A percentile compares a stretch with the other conserved stretches of the same genome.
phyloP scores from a whole-genome alignment of 2,329 filamentous ascomycete genomes.

The Ceratocystis cacaofunesta region DNA sequence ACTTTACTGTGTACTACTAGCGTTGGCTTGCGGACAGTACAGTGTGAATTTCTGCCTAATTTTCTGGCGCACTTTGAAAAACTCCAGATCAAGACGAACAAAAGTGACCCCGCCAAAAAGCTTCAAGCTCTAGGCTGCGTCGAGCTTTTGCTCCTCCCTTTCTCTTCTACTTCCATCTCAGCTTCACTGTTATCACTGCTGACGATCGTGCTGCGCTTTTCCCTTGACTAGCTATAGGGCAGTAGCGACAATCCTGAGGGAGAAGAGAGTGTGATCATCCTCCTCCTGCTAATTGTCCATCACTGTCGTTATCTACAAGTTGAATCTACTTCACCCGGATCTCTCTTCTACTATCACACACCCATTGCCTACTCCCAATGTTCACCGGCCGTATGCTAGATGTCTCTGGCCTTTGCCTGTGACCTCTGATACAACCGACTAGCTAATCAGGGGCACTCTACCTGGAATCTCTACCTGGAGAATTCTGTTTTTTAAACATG shows the following conservation, averaged over 20 bases:
- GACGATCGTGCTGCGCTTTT: neutral
- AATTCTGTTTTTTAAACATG: conserved; percentile 1
- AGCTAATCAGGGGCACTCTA: neutral
- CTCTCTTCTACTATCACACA: neutral
- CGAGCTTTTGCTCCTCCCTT: neutral
- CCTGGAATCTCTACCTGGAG: too few species aligned
- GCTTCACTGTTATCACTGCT: neutral
- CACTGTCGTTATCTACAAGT: too few species aligned
- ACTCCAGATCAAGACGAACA: neutral
- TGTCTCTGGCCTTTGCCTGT: conserved; percentile 1
- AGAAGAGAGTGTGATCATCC: too few species aligned
- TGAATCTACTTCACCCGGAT: too few species aligned
- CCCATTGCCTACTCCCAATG: neutral
- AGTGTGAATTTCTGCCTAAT: neutral
- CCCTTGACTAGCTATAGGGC: too few species aligned
- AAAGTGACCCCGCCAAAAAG: conserved; percentile 3
- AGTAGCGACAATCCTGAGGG: too few species aligned
- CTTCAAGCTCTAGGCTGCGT: neutral
- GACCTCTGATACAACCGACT: neutral
- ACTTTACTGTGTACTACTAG: neutral
- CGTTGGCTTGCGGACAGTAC: neutral
- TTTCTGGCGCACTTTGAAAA: too few species aligned
- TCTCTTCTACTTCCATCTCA: neutral
- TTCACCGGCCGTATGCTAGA: neutral
- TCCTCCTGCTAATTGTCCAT: too few species aligned